phyloP scores from a whole-genome alignment of 306 rosid genomes.

The Bauhinia variegata region DNA sequence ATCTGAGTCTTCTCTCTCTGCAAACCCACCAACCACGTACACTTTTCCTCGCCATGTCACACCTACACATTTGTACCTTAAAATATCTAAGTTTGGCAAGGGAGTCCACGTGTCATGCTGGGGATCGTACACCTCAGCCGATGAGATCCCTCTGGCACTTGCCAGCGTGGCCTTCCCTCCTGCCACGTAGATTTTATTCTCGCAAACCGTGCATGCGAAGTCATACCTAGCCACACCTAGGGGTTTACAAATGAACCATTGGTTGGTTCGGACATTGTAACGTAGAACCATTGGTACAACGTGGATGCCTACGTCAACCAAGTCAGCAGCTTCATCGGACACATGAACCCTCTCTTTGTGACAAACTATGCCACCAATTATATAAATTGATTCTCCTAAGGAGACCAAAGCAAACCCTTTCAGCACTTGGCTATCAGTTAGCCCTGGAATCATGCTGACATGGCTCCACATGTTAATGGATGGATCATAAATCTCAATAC shows the following conservation, averaged over 20 bases:
- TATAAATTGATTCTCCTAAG: conserved; percentile 49
- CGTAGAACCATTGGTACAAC: conserved; percentile 55
- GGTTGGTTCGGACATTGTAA: conserved; percentile 46
- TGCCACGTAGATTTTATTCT: conserved; percentile 61
- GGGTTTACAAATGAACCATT: conserved; percentile 55
- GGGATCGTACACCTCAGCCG: conserved; percentile 56
- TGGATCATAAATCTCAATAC: conserved; percentile 58
- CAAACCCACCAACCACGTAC: conserved; percentile 60
- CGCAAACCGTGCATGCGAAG: conserved; percentile 56
- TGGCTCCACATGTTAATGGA: conserved; percentile 59
- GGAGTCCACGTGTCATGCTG: conserved; percentile 43
- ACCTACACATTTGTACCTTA: conserved; percentile 62
- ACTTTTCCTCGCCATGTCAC: conserved; percentile 64
- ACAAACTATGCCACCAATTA: conserved; percentile 69
- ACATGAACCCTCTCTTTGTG: conserved; percentile 48
- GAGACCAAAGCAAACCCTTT: conserved; percentile 67
- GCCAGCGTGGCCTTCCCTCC: conserved; percentile 53
- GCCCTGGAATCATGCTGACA: conserved; percentile 52
- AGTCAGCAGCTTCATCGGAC: conserved; percentile 39
- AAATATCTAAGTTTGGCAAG: conserved; percentile 47
- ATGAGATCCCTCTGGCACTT: conserved; percentile 43
- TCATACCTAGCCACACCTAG: conserved; percentile 52
- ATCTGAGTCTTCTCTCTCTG: conserved; percentile 36
- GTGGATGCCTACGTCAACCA: conserved; percentile 46
- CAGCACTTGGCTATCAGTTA: conserved; percentile 49